Evolutionary conservation across 805 yeast genomes (phyloP).

Genomic region (Babjeviella inositovora): DNA sequence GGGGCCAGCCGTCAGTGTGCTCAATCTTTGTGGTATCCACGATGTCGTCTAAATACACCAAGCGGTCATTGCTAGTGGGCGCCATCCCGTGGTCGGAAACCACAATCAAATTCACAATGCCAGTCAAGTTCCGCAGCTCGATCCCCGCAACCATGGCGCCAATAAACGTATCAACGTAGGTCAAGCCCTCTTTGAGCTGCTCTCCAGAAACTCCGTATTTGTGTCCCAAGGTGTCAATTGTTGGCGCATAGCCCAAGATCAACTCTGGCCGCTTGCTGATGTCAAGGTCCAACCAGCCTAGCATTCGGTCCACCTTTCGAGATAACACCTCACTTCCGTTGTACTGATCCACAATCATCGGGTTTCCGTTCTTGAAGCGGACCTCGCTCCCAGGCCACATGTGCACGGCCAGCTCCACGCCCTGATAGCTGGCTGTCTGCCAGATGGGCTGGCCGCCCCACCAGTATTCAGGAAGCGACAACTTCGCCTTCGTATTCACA

Average conservation of each 20-base stretch:
- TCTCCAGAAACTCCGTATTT: constrained; percentile 50
- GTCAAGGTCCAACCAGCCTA: constrained; percentile 52
- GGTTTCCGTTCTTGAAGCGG: constrained; percentile 28
- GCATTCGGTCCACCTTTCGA: constrained; percentile 37
- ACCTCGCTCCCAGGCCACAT: constrained; percentile 97
- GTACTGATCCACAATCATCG: constrained; percentile 43
- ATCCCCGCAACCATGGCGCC: constrained; percentile 30
- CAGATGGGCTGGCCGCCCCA: constrained; percentile 93
- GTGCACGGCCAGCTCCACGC: constrained; percentile 59
- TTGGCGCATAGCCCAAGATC: constrained; percentile 64
- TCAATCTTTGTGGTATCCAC: constrained; percentile 35
- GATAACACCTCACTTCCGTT: constrained; percentile 46
- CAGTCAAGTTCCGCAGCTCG: constrained; percentile 33
- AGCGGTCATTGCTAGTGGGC: constrained; percentile 57
- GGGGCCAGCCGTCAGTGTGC: constrained; percentile 75
- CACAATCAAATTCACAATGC: constrained; percentile 57
- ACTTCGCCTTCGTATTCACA: constrained; percentile 38
- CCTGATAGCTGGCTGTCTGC: constrained; percentile 56
- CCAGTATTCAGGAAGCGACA: constrained; percentile 39
- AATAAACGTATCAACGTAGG: constrained; percentile 51
- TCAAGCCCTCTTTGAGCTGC: constrained; percentile 34
- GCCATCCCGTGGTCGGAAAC: constrained; percentile 94
- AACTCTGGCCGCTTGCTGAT: constrained; percentile 53
- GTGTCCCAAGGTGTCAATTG: constrained; percentile 71
- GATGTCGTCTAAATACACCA: constrained; percentile 60